Evolutionary conservation across 805 yeast species (phyloP).

Genomic region (Candida boleticola): DNA sequence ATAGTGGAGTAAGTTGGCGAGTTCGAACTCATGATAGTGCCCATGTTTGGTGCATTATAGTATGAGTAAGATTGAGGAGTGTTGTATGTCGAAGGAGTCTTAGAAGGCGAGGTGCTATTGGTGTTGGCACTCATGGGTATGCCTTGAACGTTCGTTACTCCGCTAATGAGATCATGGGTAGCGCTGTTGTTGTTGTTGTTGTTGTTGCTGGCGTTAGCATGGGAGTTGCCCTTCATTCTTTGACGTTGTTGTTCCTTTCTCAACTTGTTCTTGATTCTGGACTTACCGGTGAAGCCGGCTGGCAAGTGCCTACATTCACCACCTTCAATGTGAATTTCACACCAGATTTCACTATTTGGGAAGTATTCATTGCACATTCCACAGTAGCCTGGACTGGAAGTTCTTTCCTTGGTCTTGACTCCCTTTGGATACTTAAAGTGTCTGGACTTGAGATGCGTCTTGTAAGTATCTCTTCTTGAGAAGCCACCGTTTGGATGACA

Average conservation of each 20-base stretch:
- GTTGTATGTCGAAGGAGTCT: slow-evolving; percentile 1
- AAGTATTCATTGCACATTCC: slow-evolving; percentile 54
- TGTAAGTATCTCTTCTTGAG: slow-evolving; percentile 58
- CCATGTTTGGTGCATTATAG: neutral
- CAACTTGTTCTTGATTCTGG: slow-evolving; percentile 41
- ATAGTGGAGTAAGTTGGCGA: slow-evolving; percentile 3
- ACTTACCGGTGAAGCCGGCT: slow-evolving; percentile 42
- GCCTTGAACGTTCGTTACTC: neutral
- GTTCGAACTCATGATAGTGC: neutral
- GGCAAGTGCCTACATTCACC: slow-evolving; percentile 48
- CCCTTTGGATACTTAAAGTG: slow-evolving; percentile 60
- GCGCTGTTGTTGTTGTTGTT: slow-evolving; percentile 9
- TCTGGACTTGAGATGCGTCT: slow-evolving; percentile 54
- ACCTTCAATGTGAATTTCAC: slow-evolving; percentile 48
- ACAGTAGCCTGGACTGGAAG: slow-evolving; percentile 46
- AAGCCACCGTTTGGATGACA: slow-evolving; percentile 61
- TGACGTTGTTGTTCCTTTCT: slow-evolving; percentile 27
- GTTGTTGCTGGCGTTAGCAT: slow-evolving; percentile 1
- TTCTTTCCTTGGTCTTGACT: slow-evolving; percentile 45
- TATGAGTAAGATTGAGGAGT: slow-evolving; percentile 4
- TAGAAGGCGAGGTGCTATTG: slow-evolving; percentile 3
- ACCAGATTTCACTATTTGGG: slow-evolving; percentile 50
- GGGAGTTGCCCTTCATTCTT: neutral
- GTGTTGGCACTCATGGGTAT: too few species aligned
- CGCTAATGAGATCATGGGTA: neutral